Base-by-base conservation (phyloP, 768 basidiomycete species). In the Gloeopeniophorella convolvens region DNA sequence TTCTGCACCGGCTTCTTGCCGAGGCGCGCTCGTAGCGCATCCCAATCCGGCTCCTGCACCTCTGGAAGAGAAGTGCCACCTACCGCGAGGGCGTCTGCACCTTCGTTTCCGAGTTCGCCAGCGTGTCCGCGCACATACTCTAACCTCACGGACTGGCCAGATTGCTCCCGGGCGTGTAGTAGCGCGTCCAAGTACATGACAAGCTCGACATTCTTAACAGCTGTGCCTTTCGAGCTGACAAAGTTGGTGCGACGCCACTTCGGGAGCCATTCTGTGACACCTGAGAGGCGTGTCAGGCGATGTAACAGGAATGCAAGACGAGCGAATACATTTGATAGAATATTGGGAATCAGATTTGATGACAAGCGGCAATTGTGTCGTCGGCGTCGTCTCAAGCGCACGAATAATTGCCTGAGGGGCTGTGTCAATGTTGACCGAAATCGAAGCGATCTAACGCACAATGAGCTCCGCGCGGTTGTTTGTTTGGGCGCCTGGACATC, bases 391-490 rank as follows among this genome's bases (percentile, higher is more conserved):
- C 65, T 96, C 90, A 5, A 97, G 70, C 16, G 85, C 75, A 16
- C 92, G 82, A 16, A 86, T 71, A 51, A 96, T 89, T 10, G 92
- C 90, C 93, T 95, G 60, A 48, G 23, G 24, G 4, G 30, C 16
- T 5, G 34, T 42, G 18, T 26, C 35, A n/a, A 32, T 18, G 39
- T n/a, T 18, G 28, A 50, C 34, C 50, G 20, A 30, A 24, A 23
- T 31, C 5, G 48, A 20, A 32, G 36, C 3, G 9, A 23, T 48
- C 31, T 18, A 13, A 72, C 78, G 47, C 49, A 89, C 93, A 47
- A 92, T 80, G 27, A 95, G 72, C 63, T 96, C 93, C 10, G 91
- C 93, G 24, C 91, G 70, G 53, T 92, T 91, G 62, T 93, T 93
- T 2, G 89, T 91, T 61, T 91, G 89, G 48, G 70, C 75, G 3